Evolutionary conservation across 2,329 filamentous ascomycete species (phyloP).

Genomic region (Stenocarpella maydis): DNA sequence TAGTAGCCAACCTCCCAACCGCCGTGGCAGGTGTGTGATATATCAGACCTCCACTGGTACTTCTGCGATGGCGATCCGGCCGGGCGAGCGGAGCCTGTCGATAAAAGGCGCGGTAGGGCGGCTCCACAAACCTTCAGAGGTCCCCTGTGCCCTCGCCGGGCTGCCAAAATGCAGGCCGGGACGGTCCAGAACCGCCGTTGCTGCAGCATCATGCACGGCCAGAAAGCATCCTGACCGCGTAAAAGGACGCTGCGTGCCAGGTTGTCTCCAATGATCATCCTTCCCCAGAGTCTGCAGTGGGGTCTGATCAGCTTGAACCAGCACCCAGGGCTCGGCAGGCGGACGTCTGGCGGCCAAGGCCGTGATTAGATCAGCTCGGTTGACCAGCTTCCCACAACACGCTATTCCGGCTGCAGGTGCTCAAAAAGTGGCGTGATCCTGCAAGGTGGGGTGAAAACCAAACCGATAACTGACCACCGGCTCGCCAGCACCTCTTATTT

Average conservation of each 20-base stretch:
- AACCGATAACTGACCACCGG: neutral
- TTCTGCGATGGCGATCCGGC: too few species aligned
- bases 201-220: neutral
- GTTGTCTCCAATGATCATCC: slow-evolving; percentile 2
- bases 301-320: neutral
- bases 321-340: too few species aligned
- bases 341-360: neutral
- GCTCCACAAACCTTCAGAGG: neutral
- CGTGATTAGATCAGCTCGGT: slow-evolving; percentile 7
- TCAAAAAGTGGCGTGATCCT: slow-evolving; percentile 34
- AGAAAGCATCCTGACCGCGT: neutral
- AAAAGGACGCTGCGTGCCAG: neutral
- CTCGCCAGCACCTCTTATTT: neutral
- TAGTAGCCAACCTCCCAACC: too few species aligned
- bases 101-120: too few species aligned
- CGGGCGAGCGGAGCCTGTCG: slow-evolving; percentile 1
- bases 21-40: neutral
- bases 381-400: slow-evolving; percentile 5
- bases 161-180: neutral
- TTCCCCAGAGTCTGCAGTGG: slow-evolving; percentile 6
- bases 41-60: too few species aligned
- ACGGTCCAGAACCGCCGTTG: neutral
- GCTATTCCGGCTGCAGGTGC: slow-evolving; percentile 29
- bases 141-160: neutral
- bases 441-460: slow-evolving; percentile 5